Evolutionary conservation across 768 basidiomycete species (phyloP), one percentile per base, ranked within the genome.

Genomic region (Russula sp.): DNA sequence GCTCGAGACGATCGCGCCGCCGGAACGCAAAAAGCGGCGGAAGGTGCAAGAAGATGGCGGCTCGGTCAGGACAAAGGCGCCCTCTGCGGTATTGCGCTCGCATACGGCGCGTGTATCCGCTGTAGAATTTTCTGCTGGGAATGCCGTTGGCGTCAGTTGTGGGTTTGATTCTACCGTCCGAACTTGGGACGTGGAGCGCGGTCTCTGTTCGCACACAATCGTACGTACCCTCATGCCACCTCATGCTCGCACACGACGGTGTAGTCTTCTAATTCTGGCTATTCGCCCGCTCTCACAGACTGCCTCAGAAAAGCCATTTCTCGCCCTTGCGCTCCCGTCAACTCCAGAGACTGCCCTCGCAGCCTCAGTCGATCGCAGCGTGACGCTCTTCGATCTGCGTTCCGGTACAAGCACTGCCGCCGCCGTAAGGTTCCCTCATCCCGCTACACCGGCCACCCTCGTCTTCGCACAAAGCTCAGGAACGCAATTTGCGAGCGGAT

Each of bases 111-210:
- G 92, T 14, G 88, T 98, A 1, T 93, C 92, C 6, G 85, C 83
- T 40, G 87, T 84, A 4, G 71, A 83, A 0, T 95, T 90, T 76
- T 74, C 75, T 13, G 71, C 72, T 3, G 68, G 18, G 20, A 64
- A 46, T 61, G 94, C 87, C 32, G 84, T 86, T 40, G 38, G 87
- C 34, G 84, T 86, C 66, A 92, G 90, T 69, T 88, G 87, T 71
- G 90, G 92, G 0, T 92, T 92, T 72, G 95, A 97, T 75, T 96
- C 94, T 32, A 92, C 92, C 0, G 85, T 98, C 6, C 80, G 93
- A 26, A 77, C 81, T 2, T 99, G 96, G 96, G 93, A 97, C 71
- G 79, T 88, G 3, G 89, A 92, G 69, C 81, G 78, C 44, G 92
- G 89, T 2, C 75, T 92, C 6, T 93, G 89, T 64, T 78, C 80